phyloP scores from a whole-genome alignment of 1,284 basidiomycete genomes.

The Pseudozyma flocculosa region DNA sequence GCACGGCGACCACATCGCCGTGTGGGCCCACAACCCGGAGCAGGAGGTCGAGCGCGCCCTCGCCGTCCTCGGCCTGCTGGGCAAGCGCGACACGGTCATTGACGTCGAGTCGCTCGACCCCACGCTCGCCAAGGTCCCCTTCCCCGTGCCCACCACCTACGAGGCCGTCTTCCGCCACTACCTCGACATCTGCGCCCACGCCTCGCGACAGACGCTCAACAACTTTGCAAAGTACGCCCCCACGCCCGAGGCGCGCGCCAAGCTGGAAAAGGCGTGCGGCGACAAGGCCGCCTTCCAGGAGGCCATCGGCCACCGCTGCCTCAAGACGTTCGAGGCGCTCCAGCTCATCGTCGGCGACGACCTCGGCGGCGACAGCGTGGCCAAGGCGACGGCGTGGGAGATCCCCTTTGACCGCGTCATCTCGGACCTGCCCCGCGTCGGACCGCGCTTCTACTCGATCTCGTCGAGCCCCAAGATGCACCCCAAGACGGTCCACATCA shows the following conservation, averaged over 20 bases:
- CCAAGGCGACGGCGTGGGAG: slow-evolving; percentile 78
- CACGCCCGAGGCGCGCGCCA: slow-evolving; percentile 71
- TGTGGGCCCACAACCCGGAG: slow-evolving; percentile 95
- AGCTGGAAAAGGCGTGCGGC: slow-evolving; percentile 75
- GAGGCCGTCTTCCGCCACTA: slow-evolving; percentile 92
- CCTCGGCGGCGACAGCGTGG: slow-evolving; percentile 61
- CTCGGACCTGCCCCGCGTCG: slow-evolving; percentile 85
- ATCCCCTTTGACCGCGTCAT: slow-evolving; percentile 97
- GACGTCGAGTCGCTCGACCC: slow-evolving; percentile 91
- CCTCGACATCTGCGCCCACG: slow-evolving; percentile 89
- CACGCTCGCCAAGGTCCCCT: slow-evolving; percentile 95
- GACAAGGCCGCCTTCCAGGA: slow-evolving; percentile 83
- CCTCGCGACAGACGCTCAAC: slow-evolving; percentile 88
- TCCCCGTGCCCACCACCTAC: slow-evolving; percentile 95
- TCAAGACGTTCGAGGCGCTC: slow-evolving; percentile 87
- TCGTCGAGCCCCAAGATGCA: slow-evolving; percentile 92
- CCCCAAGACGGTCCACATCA: slow-evolving; percentile 86
- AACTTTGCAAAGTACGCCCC: slow-evolving; percentile 86
- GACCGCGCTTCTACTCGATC: slow-evolving; percentile 97
- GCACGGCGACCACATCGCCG: slow-evolving; percentile 94
- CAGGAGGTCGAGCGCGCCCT: slow-evolving; percentile 86
- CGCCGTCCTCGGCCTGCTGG: slow-evolving; percentile 75
- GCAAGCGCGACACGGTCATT: slow-evolving; percentile 73
- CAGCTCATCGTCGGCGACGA: slow-evolving; percentile 82
- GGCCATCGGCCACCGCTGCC: slow-evolving; percentile 75